Conservation (phyloP, 805 yeast species). For the Kurtzmaniella fragi region DNA sequence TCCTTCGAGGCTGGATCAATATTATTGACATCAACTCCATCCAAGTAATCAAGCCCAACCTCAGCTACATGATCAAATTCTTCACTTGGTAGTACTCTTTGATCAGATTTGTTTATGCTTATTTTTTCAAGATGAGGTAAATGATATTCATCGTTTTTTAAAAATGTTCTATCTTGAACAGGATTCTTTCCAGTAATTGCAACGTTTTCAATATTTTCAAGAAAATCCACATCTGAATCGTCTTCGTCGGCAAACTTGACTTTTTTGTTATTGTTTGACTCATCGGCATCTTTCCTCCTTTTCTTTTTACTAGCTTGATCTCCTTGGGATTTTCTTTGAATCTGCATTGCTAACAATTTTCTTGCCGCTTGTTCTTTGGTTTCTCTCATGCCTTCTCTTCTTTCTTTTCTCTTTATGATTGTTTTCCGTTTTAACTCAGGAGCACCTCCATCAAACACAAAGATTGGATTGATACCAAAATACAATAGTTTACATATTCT, state of each 20-base stretch:
- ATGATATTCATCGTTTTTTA: slow-evolving; percentile 75
- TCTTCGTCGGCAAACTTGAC: slow-evolving; percentile 6
- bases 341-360: slow-evolving; percentile 70
- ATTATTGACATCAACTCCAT: slow-evolving; percentile 61
- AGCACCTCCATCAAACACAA: slow-evolving; percentile 95
- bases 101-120: slow-evolving; percentile 52
- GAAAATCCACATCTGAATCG: slow-evolving; percentile 10
- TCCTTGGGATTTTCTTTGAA: slow-evolving; percentile 51
- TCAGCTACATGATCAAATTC: slow-evolving; percentile 61
- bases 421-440: slow-evolving; percentile 79
- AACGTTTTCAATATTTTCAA: slow-evolving; percentile 11
- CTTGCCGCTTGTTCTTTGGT: slow-evolving; percentile 73
- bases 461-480: slow-evolving; percentile 83
- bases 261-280: slow-evolving; percentile 1
- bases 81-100: slow-evolving; percentile 66
- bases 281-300: neutral
- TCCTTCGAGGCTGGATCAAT: slow-evolving; percentile 83
- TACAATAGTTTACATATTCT: slow-evolving; percentile 86
- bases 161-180: slow-evolving; percentile 20
- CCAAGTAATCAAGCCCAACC: slow-evolving; percentile 50
- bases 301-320: slow-evolving; percentile 2
- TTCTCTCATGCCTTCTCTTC: slow-evolving; percentile 70
- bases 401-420: slow-evolving; percentile 63
- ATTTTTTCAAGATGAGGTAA: slow-evolving; percentile 66
- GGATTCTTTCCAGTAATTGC: neutral